Evolutionary conservation across 208 protist species (phyloP).

Genomic region (Naegleria fowleri): DNA sequence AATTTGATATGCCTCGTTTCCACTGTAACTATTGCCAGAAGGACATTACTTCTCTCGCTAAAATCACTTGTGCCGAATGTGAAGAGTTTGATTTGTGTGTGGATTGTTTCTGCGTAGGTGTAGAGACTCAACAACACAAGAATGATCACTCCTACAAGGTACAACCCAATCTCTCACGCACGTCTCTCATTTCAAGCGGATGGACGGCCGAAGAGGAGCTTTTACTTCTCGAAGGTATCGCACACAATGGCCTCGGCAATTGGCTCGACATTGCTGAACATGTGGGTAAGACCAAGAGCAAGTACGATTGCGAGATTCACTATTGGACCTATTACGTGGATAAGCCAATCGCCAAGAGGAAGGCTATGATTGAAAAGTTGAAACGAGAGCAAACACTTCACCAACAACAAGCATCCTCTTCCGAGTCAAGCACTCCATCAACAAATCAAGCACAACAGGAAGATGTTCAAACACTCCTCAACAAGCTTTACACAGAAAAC

Average conservation of each 20-base stretch:
- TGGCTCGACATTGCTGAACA: constrained; percentile 30
- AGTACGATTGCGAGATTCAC: constrained; percentile 27
- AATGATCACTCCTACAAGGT: constrained; percentile 9
- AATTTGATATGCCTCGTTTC: background rate
- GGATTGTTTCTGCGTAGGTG: constrained; percentile 29
- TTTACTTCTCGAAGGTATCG: constrained; percentile 25
- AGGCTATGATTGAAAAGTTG: background rate
- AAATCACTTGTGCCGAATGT: constrained; percentile 19
- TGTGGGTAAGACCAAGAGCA: constrained; percentile 8
- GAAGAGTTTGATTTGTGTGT: constrained; percentile 24
- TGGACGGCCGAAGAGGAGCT: constrained; percentile 32
- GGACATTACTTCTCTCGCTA: background rate
- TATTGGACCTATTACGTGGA: constrained; percentile 28
- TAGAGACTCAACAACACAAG: constrained; percentile 21
- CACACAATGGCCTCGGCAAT: constrained; percentile 13
- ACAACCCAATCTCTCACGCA: background rate
- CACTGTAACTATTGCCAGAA: constrained; percentile 29
- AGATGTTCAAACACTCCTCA: background rate
- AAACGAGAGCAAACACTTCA: background rate
- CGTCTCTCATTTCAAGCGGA: background rate
- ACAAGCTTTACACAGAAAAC: background rate
- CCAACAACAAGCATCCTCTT: background rate
- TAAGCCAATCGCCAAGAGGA: background rate
- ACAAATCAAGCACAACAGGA: background rate
- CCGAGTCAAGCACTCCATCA: background rate